Evolutionary conservation across 177 flowering plant species (phyloP), one percentile per base, ranked within the genome.

Genomic region (Vitis hybrid): DNA sequence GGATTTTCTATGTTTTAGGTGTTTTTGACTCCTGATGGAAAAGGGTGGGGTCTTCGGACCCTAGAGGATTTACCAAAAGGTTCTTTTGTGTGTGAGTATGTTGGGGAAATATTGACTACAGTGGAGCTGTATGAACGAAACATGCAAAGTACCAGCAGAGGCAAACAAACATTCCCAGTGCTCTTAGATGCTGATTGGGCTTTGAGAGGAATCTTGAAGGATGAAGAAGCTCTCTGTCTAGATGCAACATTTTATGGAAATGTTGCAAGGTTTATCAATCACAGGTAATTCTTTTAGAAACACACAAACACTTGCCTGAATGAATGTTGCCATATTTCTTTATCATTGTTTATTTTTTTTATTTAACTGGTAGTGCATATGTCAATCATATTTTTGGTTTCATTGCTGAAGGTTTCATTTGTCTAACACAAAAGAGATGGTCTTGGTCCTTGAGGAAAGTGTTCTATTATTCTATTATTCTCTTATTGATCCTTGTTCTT

Each of bases 191-290:
- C 97, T 58, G 94, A 86, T 68, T 92, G 97, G 98, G 88, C 85
- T n/a, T 82, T 92, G 11, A 93, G 90, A 68, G 75, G 80, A 56
- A 79, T 77, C 23, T 57, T 92, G 59, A 85, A 82, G 75, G 97
- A 89, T 77, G 94, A 88, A 68, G 90, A 91, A 69, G 89, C 95
- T 19, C 89, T 94, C 51, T 94, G 97, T 73, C 75, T 94, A 62
- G 97, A 91, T 87, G 95, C 94, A 19, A 87, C 95, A 60, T 67
- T 17, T 56, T 84, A 77, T 81, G 95, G 98, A 70, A 92, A 94
- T 85, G 92, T 88, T 72, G 97, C 95, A 57, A 83, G 98, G 75
- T 94, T 94, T 75, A 86, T 94, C n/a, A 94, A 94, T 75, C 98
- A 92, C 65, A 88, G 94, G 97, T 92, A 83, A 62, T 56, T 73